phyloP scores from a whole-genome alignment of 768 basidiomycete genomes.

The Rhodotorula graminis region DNA sequence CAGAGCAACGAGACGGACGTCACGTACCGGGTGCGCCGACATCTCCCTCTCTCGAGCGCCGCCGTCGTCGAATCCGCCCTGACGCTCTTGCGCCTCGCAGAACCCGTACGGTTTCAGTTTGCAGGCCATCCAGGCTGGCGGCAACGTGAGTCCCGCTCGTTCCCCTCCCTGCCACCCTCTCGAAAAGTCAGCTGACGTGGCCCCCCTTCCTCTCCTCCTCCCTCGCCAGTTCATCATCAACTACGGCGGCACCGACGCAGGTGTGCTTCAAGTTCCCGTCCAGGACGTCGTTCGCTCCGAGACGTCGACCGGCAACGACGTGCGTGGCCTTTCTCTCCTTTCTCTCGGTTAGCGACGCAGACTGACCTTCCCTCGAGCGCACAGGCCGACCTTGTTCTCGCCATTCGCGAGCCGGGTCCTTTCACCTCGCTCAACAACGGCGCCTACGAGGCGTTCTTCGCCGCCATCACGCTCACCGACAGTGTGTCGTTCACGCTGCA shows the following conservation, averaged over 20 bases:
- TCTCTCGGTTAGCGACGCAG: not conserved
- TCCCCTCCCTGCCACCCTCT: slow-evolving; percentile 48
- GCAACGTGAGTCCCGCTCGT: slow-evolving; percentile 51
- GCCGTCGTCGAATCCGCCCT: slow-evolving; percentile 22
- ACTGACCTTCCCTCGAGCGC: slow-evolving; percentile 41
- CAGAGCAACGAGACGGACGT: slow-evolving; percentile 32
- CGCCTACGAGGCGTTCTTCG: slow-evolving; percentile 59
- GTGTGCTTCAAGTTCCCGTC: slow-evolving; percentile 5
- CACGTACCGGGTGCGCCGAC: slow-evolving; percentile 10
- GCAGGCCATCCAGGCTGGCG: slow-evolving; percentile 58
- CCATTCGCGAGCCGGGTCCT: slow-evolving; percentile 55
- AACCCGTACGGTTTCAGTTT: slow-evolving; percentile 74
- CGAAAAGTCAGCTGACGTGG: slow-evolving; percentile 43
- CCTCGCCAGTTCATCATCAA: slow-evolving; percentile 15
- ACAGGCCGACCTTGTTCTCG: slow-evolving; percentile 57
- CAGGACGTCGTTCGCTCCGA: slow-evolving; percentile 54
- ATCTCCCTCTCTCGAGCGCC: slow-evolving; percentile 43
- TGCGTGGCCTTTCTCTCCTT: not conserved
- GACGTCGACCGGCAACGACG: slow-evolving; percentile 58
- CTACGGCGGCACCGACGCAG: slow-evolving; percentile 16
- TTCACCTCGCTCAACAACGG: slow-evolving; percentile 56
- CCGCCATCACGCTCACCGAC: slow-evolving; percentile 56
- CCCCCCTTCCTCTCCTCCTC: slow-evolving; percentile 43
- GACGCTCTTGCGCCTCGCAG: slow-evolving; percentile 55
- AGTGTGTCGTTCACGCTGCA: slow-evolving; percentile 53